Base-by-base conservation (phyloP, 75 land plant genomes). In the Adiantum capillusveneris region DNA sequence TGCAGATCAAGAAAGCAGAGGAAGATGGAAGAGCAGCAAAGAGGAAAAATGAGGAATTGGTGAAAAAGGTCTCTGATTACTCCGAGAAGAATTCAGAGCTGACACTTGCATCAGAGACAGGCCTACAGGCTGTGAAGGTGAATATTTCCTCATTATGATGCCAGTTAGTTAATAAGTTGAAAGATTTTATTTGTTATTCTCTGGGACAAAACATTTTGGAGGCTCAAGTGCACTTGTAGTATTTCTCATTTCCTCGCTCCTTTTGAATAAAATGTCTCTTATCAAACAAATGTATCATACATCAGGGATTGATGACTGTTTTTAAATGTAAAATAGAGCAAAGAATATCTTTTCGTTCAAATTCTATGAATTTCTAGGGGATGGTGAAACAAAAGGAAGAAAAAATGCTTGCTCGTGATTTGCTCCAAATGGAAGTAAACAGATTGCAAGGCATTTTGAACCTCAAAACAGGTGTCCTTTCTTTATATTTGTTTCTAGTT, bases 351-450 rank as follows among this genome's bases (percentile, higher is more conserved):
- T n/a, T n/a, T n/a, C n/a, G n/a, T n/a, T n/a, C n/a, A n/a, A n/a
- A n/a, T n/a, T n/a, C n/a, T n/a, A n/a, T n/a, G n/a, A n/a, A n/a
- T n/a, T n/a, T 59, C 5, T 28, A 64, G 70, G 34, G 41, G 7
- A 31, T 56, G 26, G 57, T 46, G 12, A 61, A 61, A 49, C 65
- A 54, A 60, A 67, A 62, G 55, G 76, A 73, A 67, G 76, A 73
- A 48, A 59, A 59, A 12, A 27, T 68, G 46, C 30, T 73, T 12
- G 69, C 72, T 19, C 63, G 57, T 31, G 76, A 73, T 37, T 54
- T 73, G n/a, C 44, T 73, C 13, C 76, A 73, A 53, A 73, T 73
- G 76, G 76, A 73, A 46, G 76, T 73, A 7, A 67, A 73, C 28
- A 36, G 76, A 25, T 60, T 73, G 29, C 63, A 62, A 11, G 60